Percentiles rank a stretch among this genome's conserved stretches.
Conservation (phyloP, 1,284 basidiomycete genomes). For the Sphaerobolus stellatus region DNA sequence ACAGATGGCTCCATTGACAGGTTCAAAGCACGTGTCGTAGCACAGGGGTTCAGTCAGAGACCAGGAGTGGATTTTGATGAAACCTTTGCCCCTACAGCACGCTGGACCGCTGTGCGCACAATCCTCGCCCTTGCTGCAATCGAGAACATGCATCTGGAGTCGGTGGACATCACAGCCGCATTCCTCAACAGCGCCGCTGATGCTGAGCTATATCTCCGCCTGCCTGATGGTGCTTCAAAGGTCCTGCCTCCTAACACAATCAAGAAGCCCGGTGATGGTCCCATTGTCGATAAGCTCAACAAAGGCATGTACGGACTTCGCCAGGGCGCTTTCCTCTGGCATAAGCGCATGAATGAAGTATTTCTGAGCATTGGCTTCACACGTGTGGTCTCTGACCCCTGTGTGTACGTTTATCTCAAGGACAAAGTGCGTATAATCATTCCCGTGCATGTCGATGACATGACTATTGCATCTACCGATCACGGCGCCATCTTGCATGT, state of each 20-base stretch:
- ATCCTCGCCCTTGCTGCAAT: conserved; percentile 25
- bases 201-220: conserved; percentile 33
- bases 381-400: not conserved
- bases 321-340: conserved; percentile 37
- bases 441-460: conserved; percentile 26
- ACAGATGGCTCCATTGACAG: not conserved
- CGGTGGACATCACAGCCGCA: conserved; percentile 37
- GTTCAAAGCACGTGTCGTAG: conserved; percentile 13
- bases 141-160: conserved; percentile 34
- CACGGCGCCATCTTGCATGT: conserved; percentile 19
- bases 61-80: conserved; percentile 34
- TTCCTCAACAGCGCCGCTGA: conserved; percentile 33
- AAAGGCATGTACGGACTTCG: conserved; percentile 38
- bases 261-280: conserved; percentile 14
- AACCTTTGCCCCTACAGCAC: conserved; percentile 28
- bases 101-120: conserved; percentile 20
- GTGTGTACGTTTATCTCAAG: conserved; percentile 7
- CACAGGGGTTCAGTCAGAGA: conserved; percentile 10
- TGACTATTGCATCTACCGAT: too few species aligned
- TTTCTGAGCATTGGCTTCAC: conserved; percentile 18
- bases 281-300: conserved; percentile 9
- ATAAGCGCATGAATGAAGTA: conserved; percentile 24
- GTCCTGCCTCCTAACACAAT: too few species aligned
- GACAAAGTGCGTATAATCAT: conserved; percentile 13
- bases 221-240: conserved; percentile 32